These are phyloP conservation scores for Fusarium sp. DNA, from an alignment of 2,329 filamentous ascomycete species.

Conservation along the genomic window DNA sequence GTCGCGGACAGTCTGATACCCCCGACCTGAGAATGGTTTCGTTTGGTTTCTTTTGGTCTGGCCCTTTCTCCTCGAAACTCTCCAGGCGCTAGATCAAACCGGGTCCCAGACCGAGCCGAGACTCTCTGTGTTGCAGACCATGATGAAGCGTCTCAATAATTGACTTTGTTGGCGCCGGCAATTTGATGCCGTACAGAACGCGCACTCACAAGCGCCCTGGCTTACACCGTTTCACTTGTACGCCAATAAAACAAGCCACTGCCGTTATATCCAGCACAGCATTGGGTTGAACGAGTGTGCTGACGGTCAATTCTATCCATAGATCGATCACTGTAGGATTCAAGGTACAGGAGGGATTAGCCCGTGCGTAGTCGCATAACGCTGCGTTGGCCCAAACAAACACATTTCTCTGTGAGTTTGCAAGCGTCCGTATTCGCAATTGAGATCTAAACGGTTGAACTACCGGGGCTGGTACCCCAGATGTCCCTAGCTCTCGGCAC, in stretches of 20 bases:
- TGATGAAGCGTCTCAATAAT: background rate
- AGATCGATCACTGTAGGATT: background rate
- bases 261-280: background rate
- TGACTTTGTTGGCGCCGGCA: constrained; percentile 8
- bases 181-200: constrained; percentile 1
- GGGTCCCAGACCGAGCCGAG: constrained; percentile 8
- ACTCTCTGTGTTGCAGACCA: constrained; percentile 13
- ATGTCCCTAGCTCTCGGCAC: background rate
- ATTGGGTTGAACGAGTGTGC: background rate
- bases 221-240: constrained; percentile 9
- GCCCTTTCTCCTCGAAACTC: background rate
- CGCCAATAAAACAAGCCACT: background rate
- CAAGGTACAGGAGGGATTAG: background rate
- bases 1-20: constrained; percentile 29
- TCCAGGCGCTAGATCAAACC: constrained; percentile 24
- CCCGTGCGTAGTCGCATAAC: background rate
- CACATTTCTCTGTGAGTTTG: too few species aligned
- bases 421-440: constrained; percentile 1
- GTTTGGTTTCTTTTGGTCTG: constrained; percentile 15
- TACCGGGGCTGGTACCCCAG: constrained; percentile 16
- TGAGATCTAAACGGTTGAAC: constrained; percentile 16
- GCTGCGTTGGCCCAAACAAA: background rate
- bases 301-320: background rate
- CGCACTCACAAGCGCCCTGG: background rate
- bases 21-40: constrained; percentile 14